Base-by-base conservation (phyloP, 129 eudicot species). In the Flaveria sonorensis region DNA sequence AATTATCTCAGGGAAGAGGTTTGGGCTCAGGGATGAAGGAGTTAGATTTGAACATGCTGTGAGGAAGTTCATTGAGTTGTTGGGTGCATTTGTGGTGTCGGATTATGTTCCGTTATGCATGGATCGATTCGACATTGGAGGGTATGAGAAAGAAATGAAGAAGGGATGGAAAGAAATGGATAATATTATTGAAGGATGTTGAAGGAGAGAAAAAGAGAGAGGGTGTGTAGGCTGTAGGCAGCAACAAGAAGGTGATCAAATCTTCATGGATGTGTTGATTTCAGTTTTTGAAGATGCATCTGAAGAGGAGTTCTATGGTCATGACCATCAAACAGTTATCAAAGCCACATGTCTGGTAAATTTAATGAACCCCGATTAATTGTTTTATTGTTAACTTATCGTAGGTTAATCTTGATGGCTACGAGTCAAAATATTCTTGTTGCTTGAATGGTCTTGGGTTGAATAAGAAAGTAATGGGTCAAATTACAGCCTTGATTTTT, bases 111-210 rank as follows among this genome's bases (percentile, higher is more conserved):
- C 88, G 2, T 56, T 19, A n/a, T n/a, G n/a, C 23, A 30, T 73
- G 4, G 30, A 70, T 71, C 67, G 80, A 80, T 45, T 85, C 70
- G 88, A 81, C 74, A 0, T 81, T 6, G 80, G 76, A 14, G 88
- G 85, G n/a, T 53, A 81, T 24, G 68, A 74, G 64, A 85, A 85
- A 21, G 55, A 18, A 6, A 81, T 85, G 86, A 85, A 64, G 61
- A 28, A 1, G 10, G 47, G 20, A 13, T 75, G 79, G 4, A 64
- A 55, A 39, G 84, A 78, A 6, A 59, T 85, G 79, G 89, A 85
- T n/a, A 10, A 23, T 6, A 13, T 85, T 1, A 1, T 82, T 15
- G 75, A 74, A 11, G 40, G 15, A 15, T 85, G 84, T 62, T 85
- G 13, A 63, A 60, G 53, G 74, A 73, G 61, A 75, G 79, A 43